phyloP scores from a whole-genome alignment of 2,329 filamentous ascomycete species.

The Neoarthrinium moseri region DNA sequence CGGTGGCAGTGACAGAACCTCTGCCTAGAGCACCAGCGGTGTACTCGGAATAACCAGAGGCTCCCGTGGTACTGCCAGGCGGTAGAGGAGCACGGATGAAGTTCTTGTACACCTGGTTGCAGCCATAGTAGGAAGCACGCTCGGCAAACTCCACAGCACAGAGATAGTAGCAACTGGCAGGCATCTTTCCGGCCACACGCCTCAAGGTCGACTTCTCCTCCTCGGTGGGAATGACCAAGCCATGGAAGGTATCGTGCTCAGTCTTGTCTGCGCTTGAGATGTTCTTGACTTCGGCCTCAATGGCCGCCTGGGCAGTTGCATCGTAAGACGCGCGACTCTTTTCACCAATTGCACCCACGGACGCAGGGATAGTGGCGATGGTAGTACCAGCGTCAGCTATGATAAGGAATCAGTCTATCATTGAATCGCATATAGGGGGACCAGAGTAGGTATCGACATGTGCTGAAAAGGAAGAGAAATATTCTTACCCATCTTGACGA shows the following conservation, averaged over 20 bases:
- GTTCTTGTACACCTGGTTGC: conserved; percentile 49
- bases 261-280: conserved; percentile 6
- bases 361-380: conserved; percentile 19
- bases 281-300: conserved; percentile 3
- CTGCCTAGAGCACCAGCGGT: conserved; percentile 49
- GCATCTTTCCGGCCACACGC: conserved; percentile 43
- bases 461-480: neutral
- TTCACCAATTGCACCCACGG: conserved; percentile 21
- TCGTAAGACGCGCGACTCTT: conserved; percentile 12
- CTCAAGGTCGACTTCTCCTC: conserved; percentile 44
- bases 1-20: conserved; percentile 45
- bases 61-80: conserved; percentile 26
- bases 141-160: conserved; percentile 52
- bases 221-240: conserved; percentile 38
- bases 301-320: conserved; percentile 8
- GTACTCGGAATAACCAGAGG: conserved; percentile 24
- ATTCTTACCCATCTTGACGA: neutral
- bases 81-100: conserved; percentile 53
- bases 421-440: neutral
- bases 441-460: too few relatives aligned
- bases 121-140: conserved; percentile 50
- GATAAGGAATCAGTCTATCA: neutral
- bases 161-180: conserved; percentile 40
- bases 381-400: conserved; percentile 18
- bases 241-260: conserved; percentile 25